phyloP scores from a whole-genome alignment of 768 basidiomycete genomes.

The Coprinellus micaceus region DNA sequence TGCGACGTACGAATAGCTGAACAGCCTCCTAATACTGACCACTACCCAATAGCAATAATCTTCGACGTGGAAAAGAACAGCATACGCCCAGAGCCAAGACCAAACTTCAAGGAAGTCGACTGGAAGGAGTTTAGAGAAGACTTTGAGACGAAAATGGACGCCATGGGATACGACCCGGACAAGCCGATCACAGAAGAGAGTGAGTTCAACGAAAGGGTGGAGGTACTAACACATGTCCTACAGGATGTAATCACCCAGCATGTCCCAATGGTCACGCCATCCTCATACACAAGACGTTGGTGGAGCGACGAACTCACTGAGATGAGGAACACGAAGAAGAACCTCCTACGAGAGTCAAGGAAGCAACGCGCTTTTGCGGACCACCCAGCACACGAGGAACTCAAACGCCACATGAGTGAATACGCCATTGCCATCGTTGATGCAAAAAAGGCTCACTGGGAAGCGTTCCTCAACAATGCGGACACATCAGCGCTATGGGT shows the following conservation, averaged over 20 bases:
- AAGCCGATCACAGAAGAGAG: neutral
- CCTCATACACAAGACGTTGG: slow-evolving; percentile 15
- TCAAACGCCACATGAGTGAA: slow-evolving; percentile 7
- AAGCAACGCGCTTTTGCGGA: slow-evolving; percentile 10
- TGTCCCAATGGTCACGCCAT: neutral
- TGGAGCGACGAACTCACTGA: slow-evolving; percentile 24
- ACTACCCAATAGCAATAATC: slow-evolving; percentile 33
- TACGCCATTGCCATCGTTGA: slow-evolving; percentile 14
- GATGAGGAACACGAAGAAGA: slow-evolving; percentile 12
- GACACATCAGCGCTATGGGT: slow-evolving; percentile 18
- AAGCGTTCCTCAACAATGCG: slow-evolving; percentile 23
- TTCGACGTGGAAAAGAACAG: slow-evolving; percentile 20
- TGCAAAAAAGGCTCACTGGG: slow-evolving; percentile 26
- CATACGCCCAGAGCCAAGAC: neutral
- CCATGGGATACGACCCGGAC: neutral
- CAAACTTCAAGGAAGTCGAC: slow-evolving; percentile 17
- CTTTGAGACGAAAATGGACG: neutral
- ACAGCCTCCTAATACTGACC: slow-evolving; percentile 32
- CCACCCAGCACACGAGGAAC: slow-evolving; percentile 23
- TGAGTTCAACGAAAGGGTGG: neutral
- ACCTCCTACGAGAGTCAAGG: neutral
- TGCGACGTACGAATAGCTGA: slow-evolving; percentile 28
- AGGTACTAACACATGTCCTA: slow-evolving; percentile 7
- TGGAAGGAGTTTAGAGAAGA: slow-evolving; percentile 22
- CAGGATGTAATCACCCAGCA: slow-evolving; percentile 6